Evolutionary conservation across 345 rosid genomes (phyloP).

Genomic region (Eucalyptus regnans): DNA sequence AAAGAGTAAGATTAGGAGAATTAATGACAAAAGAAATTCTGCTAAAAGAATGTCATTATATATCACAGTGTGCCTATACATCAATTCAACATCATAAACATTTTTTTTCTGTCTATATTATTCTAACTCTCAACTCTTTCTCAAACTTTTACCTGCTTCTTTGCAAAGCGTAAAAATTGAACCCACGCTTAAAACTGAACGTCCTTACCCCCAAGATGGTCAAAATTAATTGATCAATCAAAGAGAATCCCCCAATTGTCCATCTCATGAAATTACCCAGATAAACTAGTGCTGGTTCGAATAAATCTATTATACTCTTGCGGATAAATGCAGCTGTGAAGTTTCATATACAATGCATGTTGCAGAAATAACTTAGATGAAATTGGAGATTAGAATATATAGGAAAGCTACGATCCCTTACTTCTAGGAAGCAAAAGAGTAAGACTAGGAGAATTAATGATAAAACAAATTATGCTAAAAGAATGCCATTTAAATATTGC

Average conservation of each 20-base stretch:
- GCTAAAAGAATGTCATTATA: neutral
- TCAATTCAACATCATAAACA: neutral
- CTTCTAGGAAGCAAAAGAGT: neutral
- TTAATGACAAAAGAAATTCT: neutral
- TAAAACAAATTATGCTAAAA: neutral
- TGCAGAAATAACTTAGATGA: neutral
- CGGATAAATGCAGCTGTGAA: neutral
- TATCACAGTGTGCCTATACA: neutral
- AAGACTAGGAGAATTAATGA: neutral
- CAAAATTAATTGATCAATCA: neutral
- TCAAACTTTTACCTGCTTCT: too few relatives aligned
- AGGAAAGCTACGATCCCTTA: neutral
- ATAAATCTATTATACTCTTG: neutral
- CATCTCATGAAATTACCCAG: neutral
- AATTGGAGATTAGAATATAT: neutral
- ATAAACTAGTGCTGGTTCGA: neutral
- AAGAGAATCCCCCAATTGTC: neutral
- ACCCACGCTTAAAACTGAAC: too few relatives aligned
- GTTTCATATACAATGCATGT: neutral
- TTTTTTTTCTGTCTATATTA: too few relatives aligned
- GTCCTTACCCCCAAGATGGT: neutral
- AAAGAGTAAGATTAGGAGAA: neutral
- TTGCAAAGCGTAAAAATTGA: accelerated
- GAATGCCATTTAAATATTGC: neutral
- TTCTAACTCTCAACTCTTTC: too few relatives aligned